A percentile compares a stretch with the other conserved stretches of the same genome.
phyloP scores from a whole-genome alignment of 305 asterid species.

The Fraxinus nigra region DNA sequence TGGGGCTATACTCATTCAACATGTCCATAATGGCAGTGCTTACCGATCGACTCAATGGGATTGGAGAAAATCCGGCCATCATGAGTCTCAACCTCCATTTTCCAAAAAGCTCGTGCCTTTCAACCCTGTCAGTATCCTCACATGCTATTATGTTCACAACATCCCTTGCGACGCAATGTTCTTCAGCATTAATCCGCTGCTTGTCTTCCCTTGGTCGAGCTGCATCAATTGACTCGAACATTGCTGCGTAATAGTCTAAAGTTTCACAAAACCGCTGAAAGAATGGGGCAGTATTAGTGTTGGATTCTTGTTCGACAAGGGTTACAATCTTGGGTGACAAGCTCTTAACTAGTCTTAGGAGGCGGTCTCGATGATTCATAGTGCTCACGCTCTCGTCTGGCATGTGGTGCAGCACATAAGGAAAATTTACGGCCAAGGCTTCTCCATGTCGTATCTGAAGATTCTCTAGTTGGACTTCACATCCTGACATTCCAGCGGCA shows the following conservation, averaged over 20 bases:
- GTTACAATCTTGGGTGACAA: slow-evolving; percentile 70
- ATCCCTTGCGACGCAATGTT: slow-evolving; percentile 82
- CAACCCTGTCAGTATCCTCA: slow-evolving; percentile 77
- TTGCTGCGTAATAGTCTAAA: slow-evolving; percentile 60
- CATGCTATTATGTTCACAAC: slow-evolving; percentile 80
- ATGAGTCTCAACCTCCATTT: slow-evolving; percentile 74
- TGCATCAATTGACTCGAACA: slow-evolving; percentile 80
- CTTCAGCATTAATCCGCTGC: slow-evolving; percentile 73
- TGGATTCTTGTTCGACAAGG: slow-evolving; percentile 66
- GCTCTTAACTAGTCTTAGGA: slow-evolving; percentile 59
- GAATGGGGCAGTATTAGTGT: slow-evolving; percentile 64
- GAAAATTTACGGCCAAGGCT: slow-evolving; percentile 73
- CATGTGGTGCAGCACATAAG: slow-evolving; percentile 71
- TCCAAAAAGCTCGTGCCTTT: slow-evolving; percentile 83
- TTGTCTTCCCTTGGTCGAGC: slow-evolving; percentile 67
- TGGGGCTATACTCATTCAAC: slow-evolving; percentile 57
- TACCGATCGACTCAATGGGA: slow-evolving; percentile 62
- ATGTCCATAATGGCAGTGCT: slow-evolving; percentile 42
- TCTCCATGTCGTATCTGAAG: slow-evolving; percentile 50
- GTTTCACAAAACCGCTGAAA: slow-evolving; percentile 57
- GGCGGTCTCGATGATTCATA: slow-evolving; percentile 59
- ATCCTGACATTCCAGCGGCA: slow-evolving; percentile 71
- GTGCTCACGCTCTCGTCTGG: slow-evolving; percentile 79
- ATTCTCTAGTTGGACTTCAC: slow-evolving; percentile 55
- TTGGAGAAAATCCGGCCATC: slow-evolving; percentile 73